Conservation (phyloP, 495 filamentous ascomycete species). For the Sphaerosporella brunnea region DNA sequence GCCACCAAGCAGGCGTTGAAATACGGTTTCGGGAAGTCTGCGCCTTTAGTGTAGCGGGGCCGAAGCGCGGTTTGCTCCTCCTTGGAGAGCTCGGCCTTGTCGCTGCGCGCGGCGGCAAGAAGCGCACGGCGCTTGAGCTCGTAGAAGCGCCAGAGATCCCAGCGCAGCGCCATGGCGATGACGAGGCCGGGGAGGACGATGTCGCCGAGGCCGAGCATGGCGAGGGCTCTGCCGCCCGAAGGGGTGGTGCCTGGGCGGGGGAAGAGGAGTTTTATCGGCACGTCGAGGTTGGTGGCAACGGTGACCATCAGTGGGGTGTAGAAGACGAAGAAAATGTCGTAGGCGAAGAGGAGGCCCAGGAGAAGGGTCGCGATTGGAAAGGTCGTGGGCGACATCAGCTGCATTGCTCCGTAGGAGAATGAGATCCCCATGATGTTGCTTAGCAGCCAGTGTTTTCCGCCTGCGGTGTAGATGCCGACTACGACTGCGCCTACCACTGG, state of each 20-base stretch:
- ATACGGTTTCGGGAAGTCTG: slow-evolving; percentile 58
- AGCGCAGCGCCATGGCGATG: slow-evolving; percentile 70
- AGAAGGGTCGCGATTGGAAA: slow-evolving; percentile 67
- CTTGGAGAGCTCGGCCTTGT: slow-evolving; percentile 6
- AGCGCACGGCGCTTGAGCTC: slow-evolving; percentile 13
- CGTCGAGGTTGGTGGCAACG: slow-evolving; percentile 75
- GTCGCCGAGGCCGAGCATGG: slow-evolving; percentile 87
- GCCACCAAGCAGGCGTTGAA: slow-evolving; percentile 65
- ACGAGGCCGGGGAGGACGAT: slow-evolving; percentile 90
- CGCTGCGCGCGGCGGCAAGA: slow-evolving; percentile 3
- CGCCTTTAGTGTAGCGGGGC: slow-evolving; percentile 34
- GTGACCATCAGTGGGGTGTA: slow-evolving; percentile 95
- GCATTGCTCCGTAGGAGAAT: slow-evolving; percentile 63
- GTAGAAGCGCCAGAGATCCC: slow-evolving; percentile 47
- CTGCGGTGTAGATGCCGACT: slow-evolving; percentile 50
- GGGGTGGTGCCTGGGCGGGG: slow-evolving; percentile 37
- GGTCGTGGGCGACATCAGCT: slow-evolving; percentile 77
- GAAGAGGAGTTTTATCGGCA: slow-evolving; percentile 85
- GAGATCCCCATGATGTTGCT: slow-evolving; percentile 77
- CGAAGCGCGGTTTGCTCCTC: slow-evolving; percentile 24
- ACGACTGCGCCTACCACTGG: slow-evolving; percentile 39
- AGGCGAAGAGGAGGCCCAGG: slow-evolving; percentile 64
- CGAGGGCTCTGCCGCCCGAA: slow-evolving; percentile 30
- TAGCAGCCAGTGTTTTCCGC: slow-evolving; percentile 56
- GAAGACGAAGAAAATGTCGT: slow-evolving; percentile 95